These are phyloP conservation scores for Chloromonas sp. DNA, from an alignment of 163 green algal species.

Conservation along the genomic window DNA sequence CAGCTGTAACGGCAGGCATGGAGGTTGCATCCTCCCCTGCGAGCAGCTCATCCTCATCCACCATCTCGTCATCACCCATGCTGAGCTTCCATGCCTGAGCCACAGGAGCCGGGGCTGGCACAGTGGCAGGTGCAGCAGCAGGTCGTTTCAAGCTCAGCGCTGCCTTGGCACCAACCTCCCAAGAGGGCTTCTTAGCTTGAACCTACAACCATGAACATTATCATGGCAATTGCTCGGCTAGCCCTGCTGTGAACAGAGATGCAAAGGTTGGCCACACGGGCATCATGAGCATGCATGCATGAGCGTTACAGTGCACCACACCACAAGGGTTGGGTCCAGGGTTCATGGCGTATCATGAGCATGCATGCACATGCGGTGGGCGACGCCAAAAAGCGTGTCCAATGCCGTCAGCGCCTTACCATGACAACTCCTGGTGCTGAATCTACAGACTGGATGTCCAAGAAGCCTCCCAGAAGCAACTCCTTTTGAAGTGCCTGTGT, in stretches of 20 bases:
- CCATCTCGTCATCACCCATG: conserved; percentile 54
- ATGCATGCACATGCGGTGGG: too few species aligned
- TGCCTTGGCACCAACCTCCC: conserved; percentile 50
- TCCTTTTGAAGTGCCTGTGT: conserved; percentile 18
- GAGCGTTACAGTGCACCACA: too few species aligned
- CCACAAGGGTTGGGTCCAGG: too few species aligned
- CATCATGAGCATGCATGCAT: too few species aligned
- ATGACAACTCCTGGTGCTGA: conserved; percentile 31
- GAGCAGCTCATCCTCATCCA: conserved; percentile 80
- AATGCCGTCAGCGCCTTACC: conserved; percentile 37
- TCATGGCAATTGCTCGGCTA: too few species aligned
- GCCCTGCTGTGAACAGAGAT: too few species aligned
- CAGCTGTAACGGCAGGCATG: too few species aligned
- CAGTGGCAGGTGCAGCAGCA: conserved; percentile 1
- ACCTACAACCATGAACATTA: conserved; percentile 17
- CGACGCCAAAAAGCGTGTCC: too few species aligned
- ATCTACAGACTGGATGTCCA: conserved; percentile 32
- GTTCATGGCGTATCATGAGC: too few species aligned
- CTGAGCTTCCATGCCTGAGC: conserved; percentile 43
- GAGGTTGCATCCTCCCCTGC: conserved; percentile 60
- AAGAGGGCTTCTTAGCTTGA: conserved; percentile 33
- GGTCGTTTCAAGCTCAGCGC: conserved; percentile 40
- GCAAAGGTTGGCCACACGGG: too few species aligned
- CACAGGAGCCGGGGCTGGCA: conserved; percentile 3
- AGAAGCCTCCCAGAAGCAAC: conserved; percentile 43